phyloP scores from a whole-genome alignment of 306 rosid genomes.

The Quercus mongolica region DNA sequence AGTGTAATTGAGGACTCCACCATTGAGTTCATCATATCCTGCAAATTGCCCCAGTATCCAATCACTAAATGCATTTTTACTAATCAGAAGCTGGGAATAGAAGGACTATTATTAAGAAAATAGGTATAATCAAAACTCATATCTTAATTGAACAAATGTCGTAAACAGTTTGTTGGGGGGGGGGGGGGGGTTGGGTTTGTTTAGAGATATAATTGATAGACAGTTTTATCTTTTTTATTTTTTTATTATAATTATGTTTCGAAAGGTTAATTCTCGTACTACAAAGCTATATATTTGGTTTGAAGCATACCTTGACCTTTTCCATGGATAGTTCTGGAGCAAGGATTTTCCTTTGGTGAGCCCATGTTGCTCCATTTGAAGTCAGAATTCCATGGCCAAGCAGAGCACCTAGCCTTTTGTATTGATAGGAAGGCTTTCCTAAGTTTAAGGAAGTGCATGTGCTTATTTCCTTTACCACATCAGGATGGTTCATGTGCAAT shows the following conservation, averaged over 20 bases:
- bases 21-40: conserved; percentile 23
- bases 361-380: conserved; percentile 41
- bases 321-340: conserved; percentile 20
- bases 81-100: too few relatives aligned
- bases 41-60: not conserved
- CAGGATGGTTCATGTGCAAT: conserved; percentile 23
- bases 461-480: conserved; percentile 27
- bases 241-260: too few relatives aligned
- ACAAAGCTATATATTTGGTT: not conserved
- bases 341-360: conserved; percentile 38
- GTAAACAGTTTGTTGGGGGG: too few relatives aligned
- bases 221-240: too few relatives aligned
- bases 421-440: conserved; percentile 33
- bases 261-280: too few relatives aligned
- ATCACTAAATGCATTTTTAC: too few relatives aligned
- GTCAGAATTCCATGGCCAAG: conserved; percentile 40
- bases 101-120: too few relatives aligned
- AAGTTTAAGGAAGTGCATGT: conserved; percentile 37
- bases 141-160: too few relatives aligned
- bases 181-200: too few relatives aligned
- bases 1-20: conserved; percentile 12
- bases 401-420: conserved; percentile 24
- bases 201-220: too few relatives aligned
- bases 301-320: conserved; percentile 34
- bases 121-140: too few relatives aligned